Evolutionary conservation across 208 protist genomes (phyloP), one percentile per base, ranked within the genome.

Genomic region (Leishmania turanica): DNA sequence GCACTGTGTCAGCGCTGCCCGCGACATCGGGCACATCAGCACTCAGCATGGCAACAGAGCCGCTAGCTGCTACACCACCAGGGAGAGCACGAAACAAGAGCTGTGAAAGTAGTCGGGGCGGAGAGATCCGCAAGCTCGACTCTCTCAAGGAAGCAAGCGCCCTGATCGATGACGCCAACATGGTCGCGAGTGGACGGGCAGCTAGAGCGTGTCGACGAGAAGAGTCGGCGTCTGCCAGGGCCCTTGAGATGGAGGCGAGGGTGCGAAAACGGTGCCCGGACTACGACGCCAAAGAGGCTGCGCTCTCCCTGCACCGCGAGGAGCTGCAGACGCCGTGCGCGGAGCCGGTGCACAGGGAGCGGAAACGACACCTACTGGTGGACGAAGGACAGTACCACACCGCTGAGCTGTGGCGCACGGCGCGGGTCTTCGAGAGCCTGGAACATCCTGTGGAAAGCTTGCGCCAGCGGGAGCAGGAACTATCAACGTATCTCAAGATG

Each of bases 281-380:
- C 31, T 62, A 24, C 53, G 34, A 51, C 6, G 31, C 31, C 31
- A 42, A 40, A n/a, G 51, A 73, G 37, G 77, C 77, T 42, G 21
- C 27, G 0, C 66, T 74, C 47, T 34, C 51, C 62, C 34, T 47
- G 4, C 49, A 37, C 58, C 60, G 56, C 13, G 45, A 62, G 47
- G 45, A 56, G 47, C 58, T 72, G 71, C 58, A 77, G 68, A 51
- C 40, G 56, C 47, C 71, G 17, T 71, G 71, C 78, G 65, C 78
- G 72, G 78, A 77, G 21, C 58, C 77, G 56, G 71, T 31, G 71
- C 42, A 37, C 1, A 62, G 60, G 78, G 71, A 64, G 70, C 45
- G 71, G 71, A 31, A 42, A 60, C 78, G 73, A 34, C 42, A 40
- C 3, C 49, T 31, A 2, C 70, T 40, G n/a, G 60, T 47, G 58